Evolutionary conservation across 2,329 filamentous ascomycete genomes (phyloP), one percentile per base, ranked within the genome.

Genomic region (Plenodomus tracheiphilus): DNA sequence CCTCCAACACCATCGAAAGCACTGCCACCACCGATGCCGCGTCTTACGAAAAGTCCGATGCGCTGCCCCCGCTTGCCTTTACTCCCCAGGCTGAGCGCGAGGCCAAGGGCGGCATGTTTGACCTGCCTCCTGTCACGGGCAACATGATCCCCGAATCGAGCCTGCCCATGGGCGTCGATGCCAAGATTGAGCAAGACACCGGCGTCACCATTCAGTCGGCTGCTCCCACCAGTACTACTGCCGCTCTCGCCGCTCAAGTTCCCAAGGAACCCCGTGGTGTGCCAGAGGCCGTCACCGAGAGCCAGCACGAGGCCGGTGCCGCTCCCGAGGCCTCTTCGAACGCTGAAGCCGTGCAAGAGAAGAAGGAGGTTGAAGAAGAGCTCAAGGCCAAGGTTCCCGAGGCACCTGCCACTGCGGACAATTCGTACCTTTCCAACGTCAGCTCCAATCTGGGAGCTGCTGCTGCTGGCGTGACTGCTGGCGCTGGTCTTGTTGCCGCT

Each of bases 71-170:
- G 72, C 74, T 77, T 19, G 72, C 76, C n/a, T 51, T 64, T 32
- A 77, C 74, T 37, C 72, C 76, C 36, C 68, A 71, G 18, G 69
- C 72, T 38, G 75, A 79, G 50, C 69, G 66, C 40, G 74, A 76
- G 36, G 71, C 69, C 9, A 70, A 74, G 43, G 72, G 71, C 47
- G 71, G 72, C 46, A 75, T 78, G 63, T 77, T 79, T 56, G 70
- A 64, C 56, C 59, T 81, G 35, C 77, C 78, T 43, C 62, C 66
- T 21, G 70, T 86, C 47, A 77, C 81, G 39, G 81, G 78, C 53
- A 85, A 80, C 72, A 77, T 89, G 70, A 91, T 94, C 56, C 90
- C 91, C 16, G 90, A 95, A 75, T 93, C 89, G 7, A 89, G 87
- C 71, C 79, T 94, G 55, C 88, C 89, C 11, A 86, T 91, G 71